phyloP scores from a whole-genome alignment of 2,329 filamentous ascomycete species.

The Aspergillus unguis region DNA sequence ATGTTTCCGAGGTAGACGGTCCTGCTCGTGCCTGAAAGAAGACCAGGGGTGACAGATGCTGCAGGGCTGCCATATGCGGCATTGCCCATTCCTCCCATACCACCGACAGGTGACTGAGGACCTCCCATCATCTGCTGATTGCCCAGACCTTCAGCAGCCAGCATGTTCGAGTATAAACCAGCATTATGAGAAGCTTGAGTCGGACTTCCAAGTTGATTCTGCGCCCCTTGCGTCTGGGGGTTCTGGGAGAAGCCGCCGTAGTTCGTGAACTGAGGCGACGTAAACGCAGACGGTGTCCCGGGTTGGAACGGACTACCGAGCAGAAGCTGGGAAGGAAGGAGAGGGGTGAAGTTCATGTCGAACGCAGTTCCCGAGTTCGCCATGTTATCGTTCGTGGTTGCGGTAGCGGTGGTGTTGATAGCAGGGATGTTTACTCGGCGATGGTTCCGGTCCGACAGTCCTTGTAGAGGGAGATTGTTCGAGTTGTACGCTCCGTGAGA shows the following conservation, averaged over 20 bases:
- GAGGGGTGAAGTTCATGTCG: conserved; percentile 97
- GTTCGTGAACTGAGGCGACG: conserved; percentile 86
- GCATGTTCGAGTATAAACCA: conserved; percentile 76
- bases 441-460: conserved; percentile 82
- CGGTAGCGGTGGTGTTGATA: conserved; percentile 77
- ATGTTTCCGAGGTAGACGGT: conserved; percentile 98
- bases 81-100: conserved; percentile 62
- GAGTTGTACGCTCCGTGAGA: conserved; percentile 89
- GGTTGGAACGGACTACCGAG: conserved; percentile 96
- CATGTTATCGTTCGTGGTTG: conserved; percentile 65
- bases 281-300: conserved; percentile 84
- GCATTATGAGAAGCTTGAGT: conserved; percentile 68
- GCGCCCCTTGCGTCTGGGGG: conserved; percentile 50
- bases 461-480: conserved; percentile 66
- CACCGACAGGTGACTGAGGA: conserved; percentile 80
- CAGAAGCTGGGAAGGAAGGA: conserved; percentile 89
- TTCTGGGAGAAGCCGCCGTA: conserved; percentile 72
- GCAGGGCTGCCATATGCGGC: conserved; percentile 63
- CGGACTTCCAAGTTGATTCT: conserved; percentile 67
- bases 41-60: conserved; percentile 72
- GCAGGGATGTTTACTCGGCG: conserved; percentile 80
- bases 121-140: conserved; percentile 74
- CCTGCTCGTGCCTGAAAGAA: conserved; percentile 85
- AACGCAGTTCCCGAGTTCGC: conserved; percentile 82
- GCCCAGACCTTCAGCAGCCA: conserved; percentile 80